phyloP scores from a whole-genome alignment of 1,139 yeast species.

The Sugiyamaella xylanicola region DNA sequence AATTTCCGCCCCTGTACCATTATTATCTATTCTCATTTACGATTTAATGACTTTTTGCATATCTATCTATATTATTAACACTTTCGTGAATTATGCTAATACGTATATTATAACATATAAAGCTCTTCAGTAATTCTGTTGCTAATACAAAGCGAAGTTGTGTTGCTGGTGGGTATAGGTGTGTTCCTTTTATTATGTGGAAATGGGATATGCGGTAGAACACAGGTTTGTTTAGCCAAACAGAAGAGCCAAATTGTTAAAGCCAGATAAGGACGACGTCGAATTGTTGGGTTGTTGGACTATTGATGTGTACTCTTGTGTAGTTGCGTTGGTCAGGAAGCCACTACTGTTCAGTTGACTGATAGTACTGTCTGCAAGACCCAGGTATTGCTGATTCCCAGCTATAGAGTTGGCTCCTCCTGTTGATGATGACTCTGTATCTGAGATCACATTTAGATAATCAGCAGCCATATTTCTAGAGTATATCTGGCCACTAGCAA shows the following conservation, averaged over 20 bases:
- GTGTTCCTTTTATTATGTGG: not conserved
- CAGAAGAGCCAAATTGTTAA: not conserved
- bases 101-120: too few relatives aligned
- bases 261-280: not conserved
- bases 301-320: slow-evolving; percentile 4
- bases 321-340: slow-evolving; percentile 3
- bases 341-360: not conserved
- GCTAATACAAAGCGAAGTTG: too few relatives aligned
- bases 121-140: too few relatives aligned
- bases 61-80: not conserved
- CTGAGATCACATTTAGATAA: slow-evolving; percentile 2
- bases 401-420: slow-evolving; percentile 8
- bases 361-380: slow-evolving; percentile 2
- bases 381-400: slow-evolving; percentile 14
- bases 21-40: not conserved
- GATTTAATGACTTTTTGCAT: not conserved
- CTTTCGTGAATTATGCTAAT: not conserved
- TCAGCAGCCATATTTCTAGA: not conserved
- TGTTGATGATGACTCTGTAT: not conserved
- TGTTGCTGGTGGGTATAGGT: too few relatives aligned
- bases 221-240: not conserved
- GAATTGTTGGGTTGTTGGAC: not conserved
- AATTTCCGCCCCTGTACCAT: too few relatives aligned
- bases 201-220: too few relatives aligned
- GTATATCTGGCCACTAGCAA: slow-evolving; percentile 4